phyloP scores from a whole-genome alignment of 202 grass and related monocot species.

The Dendrocalamus latiflorus region DNA sequence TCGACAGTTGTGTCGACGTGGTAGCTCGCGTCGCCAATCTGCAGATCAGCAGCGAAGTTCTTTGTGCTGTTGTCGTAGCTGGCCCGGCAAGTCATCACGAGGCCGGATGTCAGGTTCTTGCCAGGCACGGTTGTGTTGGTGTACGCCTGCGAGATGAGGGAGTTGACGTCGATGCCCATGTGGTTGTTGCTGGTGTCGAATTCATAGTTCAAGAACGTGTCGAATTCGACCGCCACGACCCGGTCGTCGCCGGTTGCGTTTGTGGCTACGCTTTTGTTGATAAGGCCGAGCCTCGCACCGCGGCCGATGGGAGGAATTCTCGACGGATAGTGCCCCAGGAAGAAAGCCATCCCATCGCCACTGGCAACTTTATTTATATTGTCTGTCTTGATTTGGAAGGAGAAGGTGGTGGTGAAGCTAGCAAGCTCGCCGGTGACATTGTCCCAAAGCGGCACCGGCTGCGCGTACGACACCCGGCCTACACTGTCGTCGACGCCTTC shows the following conservation, averaged over 20 bases:
- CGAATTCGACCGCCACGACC: conserved; percentile 27
- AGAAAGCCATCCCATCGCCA: too few species aligned
- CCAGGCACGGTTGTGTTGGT: not conserved
- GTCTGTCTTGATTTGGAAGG: not conserved
- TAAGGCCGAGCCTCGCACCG: not conserved
- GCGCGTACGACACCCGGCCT: too few species aligned
- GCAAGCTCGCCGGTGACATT: not conserved
- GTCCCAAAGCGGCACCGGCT: conserved; percentile 8
- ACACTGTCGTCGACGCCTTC: not conserved
- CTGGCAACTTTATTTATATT: too few species aligned
- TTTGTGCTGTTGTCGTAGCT: conserved; percentile 1
- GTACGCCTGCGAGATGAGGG: conserved; percentile 9
- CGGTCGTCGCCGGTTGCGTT: not conserved
- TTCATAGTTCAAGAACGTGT: not conserved
- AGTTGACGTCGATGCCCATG: conserved; percentile 47
- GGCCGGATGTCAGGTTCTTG: not conserved
- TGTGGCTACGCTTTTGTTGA: not conserved
- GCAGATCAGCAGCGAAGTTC: not conserved
- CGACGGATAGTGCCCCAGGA: too few species aligned
- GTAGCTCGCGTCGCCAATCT: not conserved
- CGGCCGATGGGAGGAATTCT: too few species aligned
- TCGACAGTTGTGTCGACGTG: not conserved
- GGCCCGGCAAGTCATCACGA: conserved; percentile 7
- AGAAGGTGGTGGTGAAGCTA: conserved; percentile 18
- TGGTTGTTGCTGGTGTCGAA: not conserved